These are phyloP conservation scores for Pyrenophora teres DNA, from an alignment of 2,329 filamentous ascomycete genomes.

Conservation along the genomic window DNA sequence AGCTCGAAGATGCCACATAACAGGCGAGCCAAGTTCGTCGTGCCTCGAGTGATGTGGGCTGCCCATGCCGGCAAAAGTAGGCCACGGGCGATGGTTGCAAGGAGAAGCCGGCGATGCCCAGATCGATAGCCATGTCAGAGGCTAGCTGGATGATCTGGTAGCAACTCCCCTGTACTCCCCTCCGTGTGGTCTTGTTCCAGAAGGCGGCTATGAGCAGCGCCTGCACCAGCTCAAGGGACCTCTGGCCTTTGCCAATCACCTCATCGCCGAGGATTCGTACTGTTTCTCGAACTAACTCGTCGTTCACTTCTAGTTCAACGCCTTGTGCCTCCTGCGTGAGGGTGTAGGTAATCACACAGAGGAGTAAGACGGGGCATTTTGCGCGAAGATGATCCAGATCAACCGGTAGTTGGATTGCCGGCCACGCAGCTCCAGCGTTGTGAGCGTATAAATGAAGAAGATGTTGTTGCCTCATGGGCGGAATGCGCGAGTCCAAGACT, in stretches of 20 bases:
- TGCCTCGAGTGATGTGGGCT: slow-evolving; percentile 28
- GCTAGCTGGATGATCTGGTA: slow-evolving; percentile 36
- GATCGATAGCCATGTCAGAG: slow-evolving; percentile 36
- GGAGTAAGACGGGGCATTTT: slow-evolving; percentile 30
- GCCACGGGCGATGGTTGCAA: slow-evolving; percentile 30
- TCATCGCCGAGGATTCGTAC: slow-evolving; percentile 30
- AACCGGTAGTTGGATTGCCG: slow-evolving; percentile 18
- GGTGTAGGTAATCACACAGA: slow-evolving; percentile 25
- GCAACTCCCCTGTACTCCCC: slow-evolving; percentile 26
- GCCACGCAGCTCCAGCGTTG: slow-evolving; percentile 28
- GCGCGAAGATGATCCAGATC: slow-evolving; percentile 23
- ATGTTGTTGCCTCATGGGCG: slow-evolving; percentile 24
- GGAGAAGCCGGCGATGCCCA: slow-evolving; percentile 31
- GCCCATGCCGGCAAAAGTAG: slow-evolving; percentile 27
- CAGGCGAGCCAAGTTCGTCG: slow-evolving; percentile 40
- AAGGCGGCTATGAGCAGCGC: slow-evolving; percentile 30
- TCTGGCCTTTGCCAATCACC: slow-evolving; percentile 29
- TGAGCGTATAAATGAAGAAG: slow-evolving; percentile 22
- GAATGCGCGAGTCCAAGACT: slow-evolving; percentile 29
- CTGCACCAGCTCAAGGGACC: slow-evolving; percentile 36
- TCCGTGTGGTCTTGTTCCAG: slow-evolving; percentile 30
- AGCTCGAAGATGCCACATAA: slow-evolving; percentile 28
- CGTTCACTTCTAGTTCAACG: slow-evolving; percentile 26
- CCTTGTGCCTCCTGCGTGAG: slow-evolving; percentile 29
- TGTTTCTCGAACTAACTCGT: slow-evolving; percentile 30